A percentile compares a stretch with the other conserved stretches of the same genome.
Conservation (phyloP, 129 eudicot genomes). For the Chrysanthemum seticuspe region DNA sequence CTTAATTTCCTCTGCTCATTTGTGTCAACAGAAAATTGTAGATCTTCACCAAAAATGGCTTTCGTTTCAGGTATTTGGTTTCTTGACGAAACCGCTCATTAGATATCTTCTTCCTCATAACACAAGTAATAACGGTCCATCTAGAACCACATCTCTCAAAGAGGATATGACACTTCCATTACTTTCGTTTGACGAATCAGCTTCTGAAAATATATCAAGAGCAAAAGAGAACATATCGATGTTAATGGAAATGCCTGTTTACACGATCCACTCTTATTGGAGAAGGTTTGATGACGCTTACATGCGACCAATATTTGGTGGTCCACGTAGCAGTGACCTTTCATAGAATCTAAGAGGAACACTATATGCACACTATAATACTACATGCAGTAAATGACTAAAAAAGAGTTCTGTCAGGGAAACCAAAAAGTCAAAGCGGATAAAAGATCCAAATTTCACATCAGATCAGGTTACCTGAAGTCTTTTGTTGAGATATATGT, state of each 20-base stretch:
- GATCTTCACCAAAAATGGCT: not conserved
- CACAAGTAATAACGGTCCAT: conserved; percentile 12
- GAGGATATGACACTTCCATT: conserved; percentile 78
- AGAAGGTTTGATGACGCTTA: conserved; percentile 82
- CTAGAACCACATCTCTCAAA: conserved; percentile 43
- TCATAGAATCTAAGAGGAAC: conserved; percentile 8
- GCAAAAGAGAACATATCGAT: conserved; percentile 74
- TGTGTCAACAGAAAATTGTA: not conserved
- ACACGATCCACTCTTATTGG: conserved; percentile 92
- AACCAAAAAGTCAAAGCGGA: conserved; percentile 3
- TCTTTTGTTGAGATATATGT: not conserved
- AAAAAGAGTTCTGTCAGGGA: conserved; percentile 1
- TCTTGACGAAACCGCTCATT: conserved; percentile 81
- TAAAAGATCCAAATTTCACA: not conserved
- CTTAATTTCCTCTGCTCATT: not conserved
- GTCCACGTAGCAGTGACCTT: conserved; percentile 41
- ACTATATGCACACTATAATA: not conserved
- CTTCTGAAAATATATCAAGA: conserved; percentile 52
- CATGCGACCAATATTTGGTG: conserved; percentile 92
- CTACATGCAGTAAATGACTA: not conserved
- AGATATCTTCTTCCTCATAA: conserved; percentile 58
- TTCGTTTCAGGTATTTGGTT: conserved; percentile 83
- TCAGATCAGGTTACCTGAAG: not conserved
- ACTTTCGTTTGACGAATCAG: conserved; percentile 75
- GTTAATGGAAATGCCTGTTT: conserved; percentile 86